These are phyloP conservation scores for Pichia sp. DNA, from an alignment of 1,139 yeast genomes.

Conservation along the genomic window DNA sequence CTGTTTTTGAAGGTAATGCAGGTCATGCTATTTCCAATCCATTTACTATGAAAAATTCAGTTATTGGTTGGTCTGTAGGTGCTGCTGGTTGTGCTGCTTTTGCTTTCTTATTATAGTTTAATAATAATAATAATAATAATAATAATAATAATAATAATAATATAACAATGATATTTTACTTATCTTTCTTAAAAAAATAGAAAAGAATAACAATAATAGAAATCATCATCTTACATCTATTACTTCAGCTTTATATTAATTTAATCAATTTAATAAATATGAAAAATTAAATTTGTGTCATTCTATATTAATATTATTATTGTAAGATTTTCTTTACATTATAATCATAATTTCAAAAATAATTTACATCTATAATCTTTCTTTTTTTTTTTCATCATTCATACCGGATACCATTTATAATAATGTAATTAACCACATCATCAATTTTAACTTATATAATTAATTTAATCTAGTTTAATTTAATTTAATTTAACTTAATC, in stretches of 20 bases:
- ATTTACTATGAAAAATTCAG: slow-evolving; percentile 17
- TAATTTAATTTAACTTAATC: too few relatives aligned
- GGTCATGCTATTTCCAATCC: slow-evolving; percentile 18
- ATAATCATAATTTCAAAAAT: background rate
- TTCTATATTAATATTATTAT: background rate
- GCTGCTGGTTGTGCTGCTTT: slow-evolving; percentile 25
- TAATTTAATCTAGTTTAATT: too few relatives aligned
- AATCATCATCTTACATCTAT: too few relatives aligned
- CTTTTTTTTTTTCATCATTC: background rate
- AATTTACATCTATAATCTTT: background rate
- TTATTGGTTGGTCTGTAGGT: slow-evolving; percentile 24
- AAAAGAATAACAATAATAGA: background rate
- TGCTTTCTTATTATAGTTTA: slow-evolving; percentile 25
- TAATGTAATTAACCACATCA: too few relatives aligned
- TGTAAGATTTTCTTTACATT: background rate
- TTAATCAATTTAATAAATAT: too few relatives aligned
- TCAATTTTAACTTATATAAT: too few relatives aligned
- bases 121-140: background rate
- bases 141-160: too few relatives aligned
- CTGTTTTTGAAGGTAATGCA: slow-evolving; percentile 19
- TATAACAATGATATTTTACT: background rate
- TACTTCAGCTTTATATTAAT: too few relatives aligned
- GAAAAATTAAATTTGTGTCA: too few relatives aligned
- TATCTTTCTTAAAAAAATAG: background rate
- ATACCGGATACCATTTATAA: background rate